Conservation (phyloP, 495 filamentous ascomycete species). For the Aspergillus cavernicola region DNA sequence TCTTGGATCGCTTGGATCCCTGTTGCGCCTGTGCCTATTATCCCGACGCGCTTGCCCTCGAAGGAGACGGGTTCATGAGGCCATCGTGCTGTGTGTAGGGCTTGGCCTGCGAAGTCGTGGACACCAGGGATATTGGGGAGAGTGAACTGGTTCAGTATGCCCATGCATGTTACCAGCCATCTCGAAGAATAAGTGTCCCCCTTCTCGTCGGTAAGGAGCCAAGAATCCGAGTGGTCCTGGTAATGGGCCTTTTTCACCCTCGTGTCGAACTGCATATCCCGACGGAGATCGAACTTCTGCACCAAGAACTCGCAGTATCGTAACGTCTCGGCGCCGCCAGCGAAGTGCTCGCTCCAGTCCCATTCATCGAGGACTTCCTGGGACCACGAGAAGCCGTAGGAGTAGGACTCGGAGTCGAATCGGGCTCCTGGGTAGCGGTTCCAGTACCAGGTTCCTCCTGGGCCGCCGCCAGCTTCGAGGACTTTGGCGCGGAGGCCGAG, state of each 20-base stretch:
- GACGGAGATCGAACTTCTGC: slow-evolving; percentile 24
- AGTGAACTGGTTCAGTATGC: slow-evolving; percentile 23
- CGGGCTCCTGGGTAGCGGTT: slow-evolving; percentile 32
- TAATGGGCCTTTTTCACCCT: slow-evolving; percentile 20
- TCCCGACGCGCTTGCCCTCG: slow-evolving; percentile 45
- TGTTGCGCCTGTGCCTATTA: slow-evolving; percentile 46
- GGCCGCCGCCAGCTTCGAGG: slow-evolving; percentile 40
- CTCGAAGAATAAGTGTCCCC: not conserved
- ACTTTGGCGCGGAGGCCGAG: slow-evolving; percentile 41
- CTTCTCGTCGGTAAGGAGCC: slow-evolving; percentile 20
- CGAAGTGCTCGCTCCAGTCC: slow-evolving; percentile 28
- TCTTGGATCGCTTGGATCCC: slow-evolving; percentile 20
- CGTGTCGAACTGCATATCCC: slow-evolving; percentile 29
- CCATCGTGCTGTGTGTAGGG: slow-evolving; percentile 42
- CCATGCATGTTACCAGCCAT: slow-evolving; percentile 19
- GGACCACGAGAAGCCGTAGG: slow-evolving; percentile 21
- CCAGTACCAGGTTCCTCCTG: slow-evolving; percentile 47
- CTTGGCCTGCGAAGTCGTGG: slow-evolving; percentile 21
- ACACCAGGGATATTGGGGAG: slow-evolving; percentile 24
- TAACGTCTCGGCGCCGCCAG: slow-evolving; percentile 18
- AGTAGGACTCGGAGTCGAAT: slow-evolving; percentile 18
- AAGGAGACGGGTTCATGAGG: slow-evolving; percentile 37
- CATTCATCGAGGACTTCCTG: slow-evolving; percentile 26
- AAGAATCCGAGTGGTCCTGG: slow-evolving; percentile 14
- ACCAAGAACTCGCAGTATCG: slow-evolving; percentile 22